These are phyloP conservation scores for Stachybotrys chartarum DNA, from an alignment of 2,329 filamentous ascomycete species.

Conservation along the genomic window DNA sequence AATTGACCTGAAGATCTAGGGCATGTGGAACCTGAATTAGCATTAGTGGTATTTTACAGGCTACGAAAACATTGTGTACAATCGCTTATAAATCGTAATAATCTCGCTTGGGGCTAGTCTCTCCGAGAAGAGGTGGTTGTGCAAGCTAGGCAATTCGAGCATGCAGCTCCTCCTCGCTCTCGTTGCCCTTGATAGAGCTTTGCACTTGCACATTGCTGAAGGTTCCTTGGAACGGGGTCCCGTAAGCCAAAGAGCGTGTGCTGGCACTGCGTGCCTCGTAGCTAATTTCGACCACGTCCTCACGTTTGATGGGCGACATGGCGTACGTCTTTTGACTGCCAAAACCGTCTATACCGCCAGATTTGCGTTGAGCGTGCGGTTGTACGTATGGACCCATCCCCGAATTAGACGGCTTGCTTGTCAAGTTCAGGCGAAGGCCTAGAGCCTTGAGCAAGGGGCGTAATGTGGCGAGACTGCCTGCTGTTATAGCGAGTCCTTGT, in stretches of 20 bases:
- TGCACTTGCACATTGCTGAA: not conserved
- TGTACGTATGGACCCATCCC: not conserved
- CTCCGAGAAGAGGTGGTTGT: not conserved
- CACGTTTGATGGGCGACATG: not conserved
- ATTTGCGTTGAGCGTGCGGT: not conserved
- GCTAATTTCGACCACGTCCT: not conserved
- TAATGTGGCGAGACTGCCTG: slow-evolving; percentile 33
- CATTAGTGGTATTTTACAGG: too few species aligned
- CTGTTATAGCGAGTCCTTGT: slow-evolving; percentile 35
- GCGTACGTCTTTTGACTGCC: not conserved
- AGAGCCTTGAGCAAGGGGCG: slow-evolving; percentile 27
- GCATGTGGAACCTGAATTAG: too few species aligned
- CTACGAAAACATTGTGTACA: too few species aligned
- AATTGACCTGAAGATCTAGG: too few species aligned
- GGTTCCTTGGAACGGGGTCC: not conserved
- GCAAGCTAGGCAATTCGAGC: not conserved
- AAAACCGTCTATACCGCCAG: not conserved
- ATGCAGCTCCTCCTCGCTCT: not conserved
- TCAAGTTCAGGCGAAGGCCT: slow-evolving; percentile 11
- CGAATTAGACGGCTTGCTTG: not conserved
- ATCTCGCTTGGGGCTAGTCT: too few species aligned
- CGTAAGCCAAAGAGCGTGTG: not conserved
- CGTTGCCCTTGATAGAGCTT: not conserved
- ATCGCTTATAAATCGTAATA: too few species aligned
- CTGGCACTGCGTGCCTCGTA: not conserved